Conservation (phyloP, 176 grass and related monocot genomes). For the Hordeum vulgare region DNA sequence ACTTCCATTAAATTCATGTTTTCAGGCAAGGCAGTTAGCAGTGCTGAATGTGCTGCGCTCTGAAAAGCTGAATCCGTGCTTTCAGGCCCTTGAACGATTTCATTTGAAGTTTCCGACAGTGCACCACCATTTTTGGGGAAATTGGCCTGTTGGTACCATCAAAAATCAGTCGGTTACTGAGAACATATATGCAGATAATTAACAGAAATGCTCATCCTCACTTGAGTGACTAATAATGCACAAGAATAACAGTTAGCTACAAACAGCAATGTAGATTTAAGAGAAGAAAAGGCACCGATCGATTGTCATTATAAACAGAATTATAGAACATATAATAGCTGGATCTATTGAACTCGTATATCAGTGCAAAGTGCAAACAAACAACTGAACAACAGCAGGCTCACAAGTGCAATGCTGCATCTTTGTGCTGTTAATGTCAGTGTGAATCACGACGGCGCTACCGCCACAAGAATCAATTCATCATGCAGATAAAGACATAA, state of each 20-base stretch:
- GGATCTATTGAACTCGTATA: neutral
- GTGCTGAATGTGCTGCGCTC: neutral
- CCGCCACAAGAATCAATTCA: neutral
- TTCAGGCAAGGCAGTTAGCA: neutral
- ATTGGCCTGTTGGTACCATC: constrained; percentile 18
- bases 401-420: neutral
- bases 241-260: neutral
- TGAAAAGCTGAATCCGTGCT: neutral
- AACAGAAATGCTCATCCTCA: too few relatives aligned
- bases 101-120: constrained; percentile 27
- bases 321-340: neutral
- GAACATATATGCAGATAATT: neutral
- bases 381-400: neutral
- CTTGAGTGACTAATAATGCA: neutral
- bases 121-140: constrained; percentile 1
- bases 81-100: constrained; percentile 22
- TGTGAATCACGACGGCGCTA: neutral
- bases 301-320: neutral
- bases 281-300: neutral
- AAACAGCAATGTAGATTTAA: neutral
- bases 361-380: neutral
- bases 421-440: neutral
- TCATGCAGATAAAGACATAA: neutral
- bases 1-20: constrained; percentile 4
- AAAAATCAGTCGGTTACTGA: constrained; percentile 7